Percentiles rank a stretch among this genome's conserved stretches.
These are phyloP conservation scores for Nothomitra cinnamomea DNA, from an alignment of 2,329 filamentous ascomycete genomes.

Conservation along the genomic window DNA sequence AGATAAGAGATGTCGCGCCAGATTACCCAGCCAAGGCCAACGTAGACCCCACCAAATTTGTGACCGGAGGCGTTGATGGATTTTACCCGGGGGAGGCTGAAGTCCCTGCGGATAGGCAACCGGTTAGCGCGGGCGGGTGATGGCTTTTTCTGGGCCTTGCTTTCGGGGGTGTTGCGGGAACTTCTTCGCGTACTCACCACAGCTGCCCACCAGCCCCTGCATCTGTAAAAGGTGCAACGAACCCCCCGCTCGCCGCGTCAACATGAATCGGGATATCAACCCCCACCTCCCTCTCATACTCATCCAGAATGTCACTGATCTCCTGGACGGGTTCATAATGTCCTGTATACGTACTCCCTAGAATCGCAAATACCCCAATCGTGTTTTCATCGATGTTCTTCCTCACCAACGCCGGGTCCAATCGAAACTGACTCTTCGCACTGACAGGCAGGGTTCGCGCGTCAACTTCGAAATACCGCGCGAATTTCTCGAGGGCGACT, in stretches of 20 bases:
- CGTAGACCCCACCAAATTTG: slow-evolving; percentile 46
- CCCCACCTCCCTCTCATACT: slow-evolving; percentile 43
- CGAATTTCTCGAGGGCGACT: slow-evolving; percentile 57
- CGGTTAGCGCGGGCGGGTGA: too few relatives aligned
- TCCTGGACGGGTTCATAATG: slow-evolving; percentile 58
- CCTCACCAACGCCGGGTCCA: slow-evolving; percentile 46
- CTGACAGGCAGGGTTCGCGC: slow-evolving; percentile 46
- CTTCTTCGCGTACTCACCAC: slow-evolving; percentile 26
- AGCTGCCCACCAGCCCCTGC: slow-evolving; percentile 37
- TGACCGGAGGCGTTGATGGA: slow-evolving; percentile 50
- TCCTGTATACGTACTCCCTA: slow-evolving; percentile 57
- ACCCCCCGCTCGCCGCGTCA: slow-evolving; percentile 43
- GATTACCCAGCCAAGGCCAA: slow-evolving; percentile 53
- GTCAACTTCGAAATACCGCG: slow-evolving; percentile 58
- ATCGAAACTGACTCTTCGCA: slow-evolving; percentile 39
- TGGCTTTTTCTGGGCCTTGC: too few relatives aligned
- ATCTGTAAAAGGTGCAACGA: slow-evolving; percentile 43
- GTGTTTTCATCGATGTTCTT: slow-evolving; percentile 60
- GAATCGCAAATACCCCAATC: slow-evolving; percentile 57
- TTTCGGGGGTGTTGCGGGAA: neutral
- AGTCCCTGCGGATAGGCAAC: too few relatives aligned
- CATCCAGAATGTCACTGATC: slow-evolving; percentile 46
- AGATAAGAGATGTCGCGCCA: slow-evolving; percentile 49
- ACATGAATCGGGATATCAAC: slow-evolving; percentile 51
- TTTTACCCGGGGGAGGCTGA: slow-evolving; percentile 42